These are phyloP conservation scores for Medicago truncatula DNA, from an alignment of 306 rosid genomes.

Conservation along the genomic window MtrunA17r5.0-ANR NC_053045.1:46079501-46080000, in stretches of 20 bases:
- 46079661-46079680: constrained; percentile 79
- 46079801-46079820: constrained; percentile 95
- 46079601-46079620: constrained; percentile 44
- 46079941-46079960: constrained; percentile 85
- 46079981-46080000: constrained; percentile 94
- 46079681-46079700: constrained; percentile 90
- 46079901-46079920: constrained; percentile 89
- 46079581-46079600: constrained; percentile 39
- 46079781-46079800: constrained; percentile 91
- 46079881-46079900: constrained; percentile 90
- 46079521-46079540: constrained; percentile 48
- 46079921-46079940: constrained; percentile 85
- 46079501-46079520: constrained; percentile 47
- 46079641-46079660: constrained; percentile 69
- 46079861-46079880: constrained; percentile 77
- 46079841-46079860: constrained; percentile 79
- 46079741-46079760: constrained; percentile 97
- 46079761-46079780: constrained; percentile 78
- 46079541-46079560: constrained; percentile 43
- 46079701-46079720: constrained; percentile 92
- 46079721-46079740: constrained; percentile 92
- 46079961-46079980: constrained; percentile 92
- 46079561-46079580: constrained; percentile 41
- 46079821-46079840: constrained; percentile 87
- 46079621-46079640: constrained; percentile 65